phyloP scores from a whole-genome alignment of 345 rosid genomes.

The Psidium guajava region DNA sequence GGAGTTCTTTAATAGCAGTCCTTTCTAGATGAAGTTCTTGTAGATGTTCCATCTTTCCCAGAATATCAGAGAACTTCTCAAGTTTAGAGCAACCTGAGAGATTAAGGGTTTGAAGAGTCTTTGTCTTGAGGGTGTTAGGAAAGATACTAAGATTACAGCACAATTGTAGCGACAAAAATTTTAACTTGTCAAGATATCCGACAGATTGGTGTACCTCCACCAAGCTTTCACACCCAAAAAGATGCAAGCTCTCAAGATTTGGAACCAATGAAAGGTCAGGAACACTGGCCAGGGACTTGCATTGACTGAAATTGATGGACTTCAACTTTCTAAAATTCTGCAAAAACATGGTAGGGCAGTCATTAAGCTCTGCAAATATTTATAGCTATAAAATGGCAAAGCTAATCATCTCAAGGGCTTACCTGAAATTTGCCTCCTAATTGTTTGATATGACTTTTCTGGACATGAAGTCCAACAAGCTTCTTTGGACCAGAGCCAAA shows the following conservation, averaged over 20 bases:
- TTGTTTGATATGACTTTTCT: not conserved
- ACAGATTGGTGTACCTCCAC: not conserved
- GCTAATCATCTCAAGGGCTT: not conserved
- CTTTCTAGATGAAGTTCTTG: rapidly evolving
- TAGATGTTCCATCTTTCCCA: not conserved
- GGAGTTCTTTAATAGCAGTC: not conserved
- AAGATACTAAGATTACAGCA: not conserved
- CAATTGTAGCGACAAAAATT: rapidly evolving
- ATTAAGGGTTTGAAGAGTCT: not conserved
- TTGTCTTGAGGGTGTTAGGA: not conserved
- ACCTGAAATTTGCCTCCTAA: not conserved
- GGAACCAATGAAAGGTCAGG: rapidly evolving
- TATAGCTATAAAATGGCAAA: not conserved
- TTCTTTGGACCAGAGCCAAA: not conserved
- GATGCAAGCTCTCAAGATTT: not conserved
- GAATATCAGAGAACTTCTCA: not conserved
- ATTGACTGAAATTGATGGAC: rapidly evolving
- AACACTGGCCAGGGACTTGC: not conserved
- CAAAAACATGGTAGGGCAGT: not conserved
- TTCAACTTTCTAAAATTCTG: rapidly evolving
- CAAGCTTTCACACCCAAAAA: not conserved
- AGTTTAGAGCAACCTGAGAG: not conserved
- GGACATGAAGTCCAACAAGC: rapidly evolving
- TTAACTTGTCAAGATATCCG: not conserved
- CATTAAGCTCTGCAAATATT: rapidly evolving